Percentiles rank a stretch among this genome's conserved stretches.
phyloP scores from a whole-genome alignment of 108 stramenopile genomes.

The Nannochloropsis salina region DNA sequence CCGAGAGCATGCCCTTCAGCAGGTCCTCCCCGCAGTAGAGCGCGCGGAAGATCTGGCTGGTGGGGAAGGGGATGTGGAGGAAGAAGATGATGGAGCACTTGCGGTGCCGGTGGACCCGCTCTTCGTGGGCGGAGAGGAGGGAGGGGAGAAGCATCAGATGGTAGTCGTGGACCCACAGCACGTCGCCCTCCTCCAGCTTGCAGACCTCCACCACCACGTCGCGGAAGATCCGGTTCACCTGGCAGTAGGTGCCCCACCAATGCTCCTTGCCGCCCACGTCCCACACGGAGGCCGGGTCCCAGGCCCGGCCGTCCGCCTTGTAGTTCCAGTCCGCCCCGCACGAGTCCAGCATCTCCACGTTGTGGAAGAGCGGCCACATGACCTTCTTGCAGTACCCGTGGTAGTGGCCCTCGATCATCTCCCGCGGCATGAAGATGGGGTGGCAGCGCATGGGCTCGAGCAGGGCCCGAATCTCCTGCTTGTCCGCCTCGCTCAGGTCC shows the following conservation, averaged over 20 bases:
- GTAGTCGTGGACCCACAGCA: slow-evolving; percentile 98
- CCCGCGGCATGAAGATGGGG: slow-evolving; percentile 77
- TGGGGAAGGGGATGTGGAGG: slow-evolving; percentile 98
- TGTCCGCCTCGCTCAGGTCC: slow-evolving; percentile 62
- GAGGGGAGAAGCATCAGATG: slow-evolving; percentile 87
- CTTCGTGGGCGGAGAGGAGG: slow-evolving; percentile 72
- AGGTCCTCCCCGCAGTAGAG: slow-evolving; percentile 84
- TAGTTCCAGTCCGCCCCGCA: slow-evolving; percentile 34
- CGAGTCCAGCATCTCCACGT: slow-evolving; percentile 81
- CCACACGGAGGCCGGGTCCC: not conserved
- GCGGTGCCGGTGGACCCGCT: slow-evolving; percentile 38
- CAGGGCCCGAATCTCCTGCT: slow-evolving; percentile 63
- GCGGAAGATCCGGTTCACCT: slow-evolving; percentile 56
- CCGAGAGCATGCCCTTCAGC: slow-evolving; percentile 88
- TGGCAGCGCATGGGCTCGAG: slow-evolving; percentile 79
- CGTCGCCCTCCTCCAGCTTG: slow-evolving; percentile 59
- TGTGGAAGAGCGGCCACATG: slow-evolving; percentile 95
- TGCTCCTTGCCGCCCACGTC: not conserved
- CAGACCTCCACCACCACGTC: slow-evolving; percentile 61
- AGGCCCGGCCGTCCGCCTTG: not conserved
- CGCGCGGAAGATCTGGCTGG: slow-evolving; percentile 93
- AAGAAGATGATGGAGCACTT: slow-evolving; percentile 84
- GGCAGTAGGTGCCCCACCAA: not conserved
- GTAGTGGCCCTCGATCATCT: slow-evolving; percentile 66
- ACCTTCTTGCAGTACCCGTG: slow-evolving; percentile 94